Conservation (phyloP, 305 asterid genomes). For the Ruellia speciosa region DNA sequence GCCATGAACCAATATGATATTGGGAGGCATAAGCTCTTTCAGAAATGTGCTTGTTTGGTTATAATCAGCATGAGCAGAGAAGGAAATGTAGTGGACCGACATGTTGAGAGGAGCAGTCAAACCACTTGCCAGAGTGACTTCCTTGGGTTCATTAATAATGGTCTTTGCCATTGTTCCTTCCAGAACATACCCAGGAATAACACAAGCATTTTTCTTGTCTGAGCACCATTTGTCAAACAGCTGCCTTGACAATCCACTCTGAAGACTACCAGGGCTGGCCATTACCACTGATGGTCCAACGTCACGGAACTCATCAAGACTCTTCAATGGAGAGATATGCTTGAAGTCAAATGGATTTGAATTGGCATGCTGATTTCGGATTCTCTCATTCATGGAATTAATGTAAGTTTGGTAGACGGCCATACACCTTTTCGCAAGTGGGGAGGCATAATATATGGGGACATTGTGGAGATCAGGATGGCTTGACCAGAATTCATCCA, state of each 20-base stretch:
- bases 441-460: constrained; percentile 94
- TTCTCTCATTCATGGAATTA: constrained; percentile 88
- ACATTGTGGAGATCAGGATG: constrained; percentile 79
- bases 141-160: constrained; percentile 82
- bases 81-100: constrained; percentile 87
- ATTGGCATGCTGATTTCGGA: constrained; percentile 60
- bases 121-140: constrained; percentile 83
- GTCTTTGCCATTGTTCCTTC: constrained; percentile 87
- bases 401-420: constrained; percentile 93
- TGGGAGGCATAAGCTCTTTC: constrained; percentile 92
- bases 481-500: constrained; percentile 89
- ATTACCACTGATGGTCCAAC: constrained; percentile 93
- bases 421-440: constrained; percentile 94
- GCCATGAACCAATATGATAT: constrained; percentile 91
- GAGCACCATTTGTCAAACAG: constrained; percentile 92
- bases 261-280: constrained; percentile 95
- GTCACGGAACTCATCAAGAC: constrained; percentile 77
- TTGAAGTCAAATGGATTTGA: constrained; percentile 86
- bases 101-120: constrained; percentile 74
- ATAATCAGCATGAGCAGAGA: constrained; percentile 96
- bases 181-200: constrained; percentile 80
- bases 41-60: constrained; percentile 83
- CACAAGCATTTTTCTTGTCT: constrained; percentile 83
- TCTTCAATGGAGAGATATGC: constrained; percentile 77
- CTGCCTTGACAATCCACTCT: constrained; percentile 93